Base-by-base conservation (phyloP, 2,329 filamentous ascomycete species). In the Aspergillus novofumigatus region DNA sequence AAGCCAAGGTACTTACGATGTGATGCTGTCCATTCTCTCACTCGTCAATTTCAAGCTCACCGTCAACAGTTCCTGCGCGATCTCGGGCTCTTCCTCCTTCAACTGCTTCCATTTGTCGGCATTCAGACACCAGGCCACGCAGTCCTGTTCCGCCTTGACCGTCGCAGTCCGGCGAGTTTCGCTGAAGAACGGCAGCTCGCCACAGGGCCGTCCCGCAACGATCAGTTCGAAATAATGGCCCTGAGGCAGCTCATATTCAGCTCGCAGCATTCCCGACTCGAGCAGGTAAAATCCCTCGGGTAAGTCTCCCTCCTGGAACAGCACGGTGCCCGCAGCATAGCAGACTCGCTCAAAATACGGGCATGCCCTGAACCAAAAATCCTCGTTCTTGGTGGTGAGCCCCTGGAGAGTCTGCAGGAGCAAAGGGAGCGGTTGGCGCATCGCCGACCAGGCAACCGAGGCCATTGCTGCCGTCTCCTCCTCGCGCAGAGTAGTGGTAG, bases 321-420 rank as follows among this genome's bases (percentile, higher is more conserved):
- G 78, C 3, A 91, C 80, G 0, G 86, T 86, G 3, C 90, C 91
- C 0, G 86, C 82, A 0, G 81, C 64, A 61, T 88, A 90, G 59
- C 88, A 84, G 60, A 84, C 84, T 48, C 85, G 84, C 42, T 79
- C 76, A 69, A 99, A 97, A 76, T 89, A 97, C 0, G 83, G 79
- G 4, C 85, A 85, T 0, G 87, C 87, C 1, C 85, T 85, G 74
- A 92, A 93, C 94, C 94, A 99, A 71, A 97, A 97, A 73, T 97
- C 92, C 72, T 96, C 92, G 68, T 93, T 94, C 72, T 90, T 86
- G 53, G 86, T 80, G 52, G 90, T 95, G 11, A 97, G 79, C 48
- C 91, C 90, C 69, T 94, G 89, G 77, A 99, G 97, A n/a, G 94
- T 91, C 71, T 97, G 93, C 25, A 99, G 82, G 73, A 99, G 91